Conservation (phyloP, 1,139 yeast genomes). For the Debaryomycetaceae sp. region DNA sequence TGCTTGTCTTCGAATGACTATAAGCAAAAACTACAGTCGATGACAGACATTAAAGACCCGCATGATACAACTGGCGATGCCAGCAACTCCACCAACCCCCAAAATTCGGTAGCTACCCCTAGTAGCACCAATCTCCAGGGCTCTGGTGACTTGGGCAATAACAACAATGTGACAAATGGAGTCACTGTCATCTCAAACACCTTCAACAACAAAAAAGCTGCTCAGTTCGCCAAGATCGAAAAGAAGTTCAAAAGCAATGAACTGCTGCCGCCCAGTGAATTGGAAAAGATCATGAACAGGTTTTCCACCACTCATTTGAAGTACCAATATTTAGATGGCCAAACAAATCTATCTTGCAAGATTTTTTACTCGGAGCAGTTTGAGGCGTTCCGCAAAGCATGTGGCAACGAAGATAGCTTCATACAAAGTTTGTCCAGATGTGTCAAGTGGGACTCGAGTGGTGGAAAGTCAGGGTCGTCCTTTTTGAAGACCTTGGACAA, state of each 20-base stretch:
- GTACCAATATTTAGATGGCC: conserved; percentile 86
- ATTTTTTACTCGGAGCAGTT: conserved; percentile 95
- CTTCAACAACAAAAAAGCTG: conserved; percentile 30
- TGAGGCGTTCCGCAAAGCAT: conserved; percentile 83
- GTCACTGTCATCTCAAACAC: conserved; percentile 14
- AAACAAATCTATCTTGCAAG: conserved; percentile 81
- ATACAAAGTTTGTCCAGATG: conserved; percentile 90
- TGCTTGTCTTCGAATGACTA: conserved; percentile 86
- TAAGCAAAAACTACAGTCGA: conserved; percentile 52
- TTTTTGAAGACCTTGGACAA: conserved; percentile 90
- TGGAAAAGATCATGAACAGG: conserved; percentile 72
- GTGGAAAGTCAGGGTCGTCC: conserved; percentile 95
- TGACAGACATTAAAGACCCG: conserved; percentile 23
- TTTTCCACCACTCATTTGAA: conserved; percentile 85
- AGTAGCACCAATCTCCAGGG: conserved; percentile 11
- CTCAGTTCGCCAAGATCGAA: conserved; percentile 39
- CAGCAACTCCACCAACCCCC: no score
- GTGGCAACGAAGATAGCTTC: conserved; percentile 73
- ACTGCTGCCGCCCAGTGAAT: conserved; percentile 19
- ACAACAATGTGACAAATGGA: conserved; percentile 8
- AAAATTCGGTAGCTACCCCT: no score
- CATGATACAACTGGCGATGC: no score
- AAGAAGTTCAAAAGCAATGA: conserved; percentile 38
- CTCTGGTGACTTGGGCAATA: conserved; percentile 11
- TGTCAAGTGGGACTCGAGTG: conserved; percentile 91